Base-by-base conservation (phyloP, 495 filamentous ascomycete species). In the Lasiosphaeriaceae sp. region DNA sequence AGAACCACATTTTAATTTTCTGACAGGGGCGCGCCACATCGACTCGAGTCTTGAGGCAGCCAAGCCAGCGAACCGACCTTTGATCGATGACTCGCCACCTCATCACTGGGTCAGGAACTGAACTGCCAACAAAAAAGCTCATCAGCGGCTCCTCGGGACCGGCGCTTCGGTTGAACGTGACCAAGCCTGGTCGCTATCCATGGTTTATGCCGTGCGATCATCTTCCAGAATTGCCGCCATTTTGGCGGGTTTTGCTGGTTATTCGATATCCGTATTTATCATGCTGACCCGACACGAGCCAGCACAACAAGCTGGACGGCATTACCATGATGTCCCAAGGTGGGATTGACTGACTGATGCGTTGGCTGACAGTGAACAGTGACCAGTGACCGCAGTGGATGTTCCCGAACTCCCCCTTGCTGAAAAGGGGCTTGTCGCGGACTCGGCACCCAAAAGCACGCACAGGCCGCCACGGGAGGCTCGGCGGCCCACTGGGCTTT, bases 11-110 rank as follows among this genome's bases (percentile, higher is more conserved):
- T 60, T 67, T 55, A 58, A 64, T 43, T 11, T n/a, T n/a, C n/a
- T 67, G 59, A 67, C 64, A 62, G 59, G 64, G 60, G 54, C 4
- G 19, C 50, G 31, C 47, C 39, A 52, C 35, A 50, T 50, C 48
- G 11, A 43, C 39, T 43, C 14, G 39, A 5, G 14, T 12, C n/a
- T n/a, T n/a, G n/a, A n/a, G n/a, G n/a, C n/a, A n/a, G n/a, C n/a
- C n/a, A n/a, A n/a, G n/a, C n/a, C n/a, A n/a, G n/a, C n/a, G n/a
- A n/a, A n/a, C n/a, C n/a, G n/a, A 43, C 2, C 39, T 11, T 12
- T 43, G 7, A 17, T 43, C n/a, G 39, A 43, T 43, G 39, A 43
- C 39, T 43, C 39, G 39, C 39, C 39, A 43, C 39, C 8, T 14
- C 39, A 14, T 14, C 34, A 14, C 9, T 5, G 12, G 39, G 39